Evolutionary conservation across 345 rosid species (phyloP), one percentile per base, ranked within the genome.

Genomic region (Lepidium aucheri): DNA sequence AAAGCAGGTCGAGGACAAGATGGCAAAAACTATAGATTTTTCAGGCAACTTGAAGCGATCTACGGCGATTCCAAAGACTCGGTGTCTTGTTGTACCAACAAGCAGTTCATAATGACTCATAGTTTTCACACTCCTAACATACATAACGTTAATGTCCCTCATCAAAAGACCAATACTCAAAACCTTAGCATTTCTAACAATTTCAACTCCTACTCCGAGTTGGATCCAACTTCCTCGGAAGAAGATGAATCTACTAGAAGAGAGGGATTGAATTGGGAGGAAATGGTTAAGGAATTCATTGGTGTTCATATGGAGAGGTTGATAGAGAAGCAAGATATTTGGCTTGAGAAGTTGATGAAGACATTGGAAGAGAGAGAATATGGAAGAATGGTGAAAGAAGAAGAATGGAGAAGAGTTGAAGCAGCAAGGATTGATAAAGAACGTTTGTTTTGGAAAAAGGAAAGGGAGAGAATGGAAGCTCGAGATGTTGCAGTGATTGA

Each of bases 21-120:
- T 60, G 96, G 96, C n/a, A 89, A 91, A 82, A 82, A 89, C 58
- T 91, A 89, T 45, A 82, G 95, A 67, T 91, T 89, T 78, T 91
- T 91, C 65, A 77, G 98, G 8, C 98, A 91, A 70, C 92, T 91
- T 4, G 96, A 91, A 74, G 92, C 96, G 7, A 83, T 91, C 20
- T 89, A 83, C 44, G 98, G 98, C 15, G 89, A 89, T 8, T 69
- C 80, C 32, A 75, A 72, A 62, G 77, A 65, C 57, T 59, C 76
- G 8, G 69, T 54, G 58, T 73, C 85, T 9, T 56, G 64, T 7
- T 24, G 6, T 39, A 17, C 50, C 24, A 82, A 77, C 64, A 59
- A 82, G 2, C 82, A 72, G 8, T 74, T 71, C 43, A 20, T 45
- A 3, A 59, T 53, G 10, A 74, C 49, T 53, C 77, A 36, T 2